Evolutionary conservation across 257 asterid genomes (phyloP).

Genomic region (Ilex aquifolium): DNA sequence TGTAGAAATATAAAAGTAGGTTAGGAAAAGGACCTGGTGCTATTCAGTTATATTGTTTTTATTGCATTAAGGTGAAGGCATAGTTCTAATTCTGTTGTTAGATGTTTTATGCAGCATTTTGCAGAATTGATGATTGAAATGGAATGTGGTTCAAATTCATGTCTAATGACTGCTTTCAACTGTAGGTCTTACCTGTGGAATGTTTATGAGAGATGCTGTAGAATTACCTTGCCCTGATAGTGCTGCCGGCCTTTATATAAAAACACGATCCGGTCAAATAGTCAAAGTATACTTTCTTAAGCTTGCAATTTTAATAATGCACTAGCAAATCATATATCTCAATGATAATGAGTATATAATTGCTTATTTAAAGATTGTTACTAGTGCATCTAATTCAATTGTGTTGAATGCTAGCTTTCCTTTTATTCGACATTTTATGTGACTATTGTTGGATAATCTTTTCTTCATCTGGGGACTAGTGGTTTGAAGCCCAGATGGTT

Average conservation of each 20-base stretch:
- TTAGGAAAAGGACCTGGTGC: no score
- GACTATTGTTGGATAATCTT: no score
- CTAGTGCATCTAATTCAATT: neutral
- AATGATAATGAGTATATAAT: neutral
- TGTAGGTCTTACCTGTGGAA: slow-evolving; percentile 81
- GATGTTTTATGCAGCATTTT: no score
- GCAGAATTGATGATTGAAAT: no score
- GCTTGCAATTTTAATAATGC: slow-evolving; percentile 19
- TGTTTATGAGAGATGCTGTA: slow-evolving; percentile 54
- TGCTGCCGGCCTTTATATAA: slow-evolving; percentile 84
- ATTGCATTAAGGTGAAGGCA: no score
- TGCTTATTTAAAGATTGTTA: neutral
- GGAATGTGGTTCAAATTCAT: no score
- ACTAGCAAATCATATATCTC: neutral
- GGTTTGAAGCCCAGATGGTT: no score
- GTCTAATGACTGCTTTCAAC: slow-evolving; percentile 18
- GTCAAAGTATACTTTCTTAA: slow-evolving; percentile 66
- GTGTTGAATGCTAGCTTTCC: neutral
- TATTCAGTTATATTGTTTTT: no score
- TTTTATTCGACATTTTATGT: neutral
- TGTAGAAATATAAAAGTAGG: no score
- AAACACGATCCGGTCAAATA: slow-evolving; percentile 73
- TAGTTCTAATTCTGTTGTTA: no score
- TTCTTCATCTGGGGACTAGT: no score
- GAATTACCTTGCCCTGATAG: slow-evolving; percentile 70